Evolutionary conservation across 805 yeast genomes (phyloP), one percentile per base, ranked within the genome.

Genomic region (Diddensiella santjacobensis): DNA sequence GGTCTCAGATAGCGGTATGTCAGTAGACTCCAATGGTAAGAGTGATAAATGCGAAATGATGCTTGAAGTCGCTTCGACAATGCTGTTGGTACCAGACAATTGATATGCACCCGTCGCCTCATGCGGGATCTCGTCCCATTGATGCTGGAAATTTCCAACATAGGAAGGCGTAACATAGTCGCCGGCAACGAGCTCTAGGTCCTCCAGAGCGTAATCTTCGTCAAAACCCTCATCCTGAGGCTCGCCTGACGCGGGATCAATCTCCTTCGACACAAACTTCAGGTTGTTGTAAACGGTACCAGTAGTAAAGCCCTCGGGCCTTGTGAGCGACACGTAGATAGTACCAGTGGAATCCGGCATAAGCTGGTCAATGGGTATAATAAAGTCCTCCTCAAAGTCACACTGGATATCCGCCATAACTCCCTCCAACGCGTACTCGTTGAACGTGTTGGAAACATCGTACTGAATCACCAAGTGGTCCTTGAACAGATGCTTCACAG

Each of bases 161-260:
- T 79, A 87, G 20, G 88, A 73, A 45, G 96, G 95, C 47, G 72
- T 68, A 49, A 88, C 74, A 68, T 81, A 91, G 65, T 89, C 97
- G 31, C 96, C 96, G 6, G 93, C 81, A 4, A 69, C 69, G 48
- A 91, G 64, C 49, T 78, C 80, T 60, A 89, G 72, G 49, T 83
- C 84, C 67, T 88, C 97, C 56, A 93, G 79, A 64, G 84, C 93
- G 68, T 91, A 93, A 68, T 90, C 96, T 67, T 93, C 98, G 56
- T 84, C 85, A 75, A 83, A 87, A 15, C 96, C 97, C 55, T 84
- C 95, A 40, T 81, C 87, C 46, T 72, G 83, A 42, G 77, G 80
- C 40, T 78, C 83, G 18, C 82, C 81, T 13, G 89, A 82, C 6
- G 78, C 74, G 42, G 87, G 82, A 57, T 87, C 84, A 55, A 86